Evolutionary conservation across 805 yeast species (phyloP), one percentile per base, ranked within the genome.

Genomic region (Suhomyces sp.): DNA sequence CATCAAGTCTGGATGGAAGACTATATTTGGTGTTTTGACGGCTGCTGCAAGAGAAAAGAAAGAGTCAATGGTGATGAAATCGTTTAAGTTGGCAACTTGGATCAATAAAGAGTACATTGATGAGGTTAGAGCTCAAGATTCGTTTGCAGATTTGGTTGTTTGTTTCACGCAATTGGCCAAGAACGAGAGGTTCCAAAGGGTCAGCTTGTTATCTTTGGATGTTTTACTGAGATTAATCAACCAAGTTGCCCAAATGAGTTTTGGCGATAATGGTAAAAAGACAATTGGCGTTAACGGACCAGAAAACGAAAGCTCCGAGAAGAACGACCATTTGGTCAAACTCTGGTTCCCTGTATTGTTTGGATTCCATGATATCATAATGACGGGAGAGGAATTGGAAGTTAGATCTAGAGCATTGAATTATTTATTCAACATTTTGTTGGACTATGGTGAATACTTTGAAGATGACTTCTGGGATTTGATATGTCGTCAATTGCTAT

Each of bases 311-410:
- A 41, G 46, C 17, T 42, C 45, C 24, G 64, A 56, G 22, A 61
- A 54, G 42, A 60, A 62, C 17, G 66, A 79, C 36, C 62, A 73
- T 5, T 76, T 85, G 54, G 74, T 74, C 46, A 84, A 84, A 57
- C 74, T 84, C 12, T 90, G 96, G 96, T 88, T 88, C 72, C 97
- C 97, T 2, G 78, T 93, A n/a, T 70, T 94, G 57, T 83, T 79
- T 56, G 88, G 96, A 12, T 88, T 90, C 70, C 90, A 91, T 64
- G 91, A 89, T 55, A 87, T 93, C 6, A 89, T 92, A 31, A 90
- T 92, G 96, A 85, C 86, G 0, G 97, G 97, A 4, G 91, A 87
- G 52, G 99, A 94, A 69, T 74, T 94, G 48, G 99, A 94, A 69
- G 97, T 92, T 3, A 82, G 99, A 62, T 88, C 97, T 0, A 79